Percentiles rank a stretch among this genome's conserved stretches.
Evolutionary conservation across 768 basidiomycete species (phyloP).

Genomic region (Galerina sulciceps): DNA sequence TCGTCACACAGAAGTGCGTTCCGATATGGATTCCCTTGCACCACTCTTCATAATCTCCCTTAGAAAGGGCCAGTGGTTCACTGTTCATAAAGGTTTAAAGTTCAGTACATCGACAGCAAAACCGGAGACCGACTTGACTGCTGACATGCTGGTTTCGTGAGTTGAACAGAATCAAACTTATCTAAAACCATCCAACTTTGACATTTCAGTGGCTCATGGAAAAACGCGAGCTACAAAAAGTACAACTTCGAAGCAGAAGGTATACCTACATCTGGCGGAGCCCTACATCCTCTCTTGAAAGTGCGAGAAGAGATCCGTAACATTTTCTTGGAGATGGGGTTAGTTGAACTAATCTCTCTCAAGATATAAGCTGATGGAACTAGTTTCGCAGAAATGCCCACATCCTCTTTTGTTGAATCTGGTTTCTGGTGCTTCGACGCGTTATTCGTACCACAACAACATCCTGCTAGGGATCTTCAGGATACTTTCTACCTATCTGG

Average conservation of each 20-base stretch:
- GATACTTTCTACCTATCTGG: conserved; percentile 99
- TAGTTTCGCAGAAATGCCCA: conserved; percentile 99
- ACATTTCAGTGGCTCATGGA: conserved; percentile 83
- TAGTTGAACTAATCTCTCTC: conserved; percentile 23
- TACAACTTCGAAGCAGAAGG: conserved; percentile 99
- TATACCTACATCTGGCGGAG: conserved; percentile 85
- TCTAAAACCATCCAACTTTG: neutral
- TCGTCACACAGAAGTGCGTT: conserved; percentile 78
- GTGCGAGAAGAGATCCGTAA: conserved; percentile 97
- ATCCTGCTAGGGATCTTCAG: conserved; percentile 96
- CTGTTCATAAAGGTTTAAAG: conserved; percentile 78
- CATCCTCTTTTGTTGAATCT: conserved; percentile 93
- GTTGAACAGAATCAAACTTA: conserved; percentile 28
- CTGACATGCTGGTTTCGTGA: conserved; percentile 92
- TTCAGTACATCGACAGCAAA: conserved; percentile 93
- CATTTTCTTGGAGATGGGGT: conserved; percentile 99
- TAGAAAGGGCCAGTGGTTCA: conserved; percentile 97
- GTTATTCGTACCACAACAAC: conserved; percentile 97
- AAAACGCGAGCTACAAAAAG: conserved; percentile 91
- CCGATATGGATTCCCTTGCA: neutral
- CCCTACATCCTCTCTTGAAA: conserved; percentile 94
- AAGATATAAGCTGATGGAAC: neutral
- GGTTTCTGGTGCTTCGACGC: conserved; percentile 99
- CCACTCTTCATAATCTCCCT: conserved; percentile 6
- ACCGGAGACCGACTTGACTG: conserved; percentile 95